A percentile compares a stretch with the other conserved stretches of the same genome.
Conservation (phyloP, 345 rosid genomes). For the Lumnitzera racemosa region DNA sequence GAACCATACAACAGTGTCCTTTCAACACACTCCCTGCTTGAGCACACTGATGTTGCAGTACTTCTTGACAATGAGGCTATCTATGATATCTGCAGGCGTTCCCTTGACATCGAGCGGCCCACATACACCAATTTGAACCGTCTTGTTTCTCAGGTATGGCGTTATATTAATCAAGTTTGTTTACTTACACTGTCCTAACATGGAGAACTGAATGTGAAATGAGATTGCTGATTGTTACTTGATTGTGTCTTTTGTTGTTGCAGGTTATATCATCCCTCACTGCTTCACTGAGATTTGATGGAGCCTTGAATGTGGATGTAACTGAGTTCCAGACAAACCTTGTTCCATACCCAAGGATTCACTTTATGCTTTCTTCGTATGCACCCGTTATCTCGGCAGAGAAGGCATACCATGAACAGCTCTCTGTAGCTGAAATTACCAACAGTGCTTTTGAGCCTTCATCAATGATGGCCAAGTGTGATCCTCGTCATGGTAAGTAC, state of each 20-base stretch:
- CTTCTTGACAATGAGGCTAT: slow-evolving; percentile 52
- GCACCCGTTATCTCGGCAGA: slow-evolving; percentile 55
- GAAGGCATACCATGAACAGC: slow-evolving; percentile 52
- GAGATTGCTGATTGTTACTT: no score
- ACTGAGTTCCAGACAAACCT: slow-evolving; percentile 62
- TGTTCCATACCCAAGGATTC: slow-evolving; percentile 57
- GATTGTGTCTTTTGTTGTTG: neutral
- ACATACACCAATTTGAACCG: slow-evolving; percentile 56
- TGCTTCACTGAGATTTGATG: slow-evolving; percentile 54
- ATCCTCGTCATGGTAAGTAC: slow-evolving; percentile 61
- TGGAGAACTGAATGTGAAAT: no score
- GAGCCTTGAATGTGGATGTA: slow-evolving; percentile 55
- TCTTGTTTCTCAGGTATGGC: slow-evolving; percentile 43
- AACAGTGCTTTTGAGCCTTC: slow-evolving; percentile 57
- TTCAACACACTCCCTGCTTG: slow-evolving; percentile 52
- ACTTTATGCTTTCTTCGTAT: slow-evolving; percentile 56
- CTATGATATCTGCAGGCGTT: slow-evolving; percentile 56
- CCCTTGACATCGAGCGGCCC: slow-evolving; percentile 54
- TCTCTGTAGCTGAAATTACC: slow-evolving; percentile 54
- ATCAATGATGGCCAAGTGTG: slow-evolving; percentile 59
- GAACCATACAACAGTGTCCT: slow-evolving; percentile 54
- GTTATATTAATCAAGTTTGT: no score
- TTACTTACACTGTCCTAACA: no score
- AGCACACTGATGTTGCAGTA: slow-evolving; percentile 52
- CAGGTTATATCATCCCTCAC: slow-evolving; percentile 57